Base-by-base conservation (phyloP, 306 rosid species). In the Gillenia trifoliata region DNA sequence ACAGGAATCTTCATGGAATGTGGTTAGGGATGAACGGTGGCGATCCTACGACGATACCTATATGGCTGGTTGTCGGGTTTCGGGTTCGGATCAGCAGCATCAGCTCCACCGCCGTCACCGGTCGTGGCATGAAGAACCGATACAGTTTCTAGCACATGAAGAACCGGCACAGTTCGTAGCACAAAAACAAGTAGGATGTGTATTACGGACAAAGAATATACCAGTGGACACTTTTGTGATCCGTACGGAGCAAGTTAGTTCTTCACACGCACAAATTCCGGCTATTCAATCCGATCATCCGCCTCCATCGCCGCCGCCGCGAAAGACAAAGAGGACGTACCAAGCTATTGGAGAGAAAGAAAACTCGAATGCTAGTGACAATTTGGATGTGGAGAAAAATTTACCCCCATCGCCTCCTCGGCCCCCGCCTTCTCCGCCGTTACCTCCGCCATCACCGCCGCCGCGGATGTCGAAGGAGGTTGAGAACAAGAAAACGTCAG, bases 31-130 rank as follows among this genome's bases (percentile, higher is more conserved):
- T 28, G 93, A 90, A 45, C 75, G 82, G 57, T 79, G 90, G 96
- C 78, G 89, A 49, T 94, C 85, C 75, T 63, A 73, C 62, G 98
- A 94, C 3, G 98, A 91, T 13, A 88, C 85, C 38, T 79, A 75
- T 15, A 68, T 94, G 71, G 71, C 54, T 19, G 74, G 81, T 56
- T 76, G 78, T 65, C 85, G 79, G 20, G 68, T 65, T 71, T 33
- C 66, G 20, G 82, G 52, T 22, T 49, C 83, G 5, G 85, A 85
- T 77, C 85, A 67, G 43, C 66, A 77, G 30, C 78, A 54, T 22
- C 75, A 77, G 36, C 77, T 45, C 26, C 74, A 82, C 56, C 86
- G 72, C 15, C 80, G 74, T 17, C 82, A 77, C 30, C 78, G 13
- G 40, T 45, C 50, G 22, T 77, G 81, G 76, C 25, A 67, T 4